phyloP scores from a whole-genome alignment of 2,329 filamentous ascomycete species.

The Tolypocladium inflatum region DNA sequence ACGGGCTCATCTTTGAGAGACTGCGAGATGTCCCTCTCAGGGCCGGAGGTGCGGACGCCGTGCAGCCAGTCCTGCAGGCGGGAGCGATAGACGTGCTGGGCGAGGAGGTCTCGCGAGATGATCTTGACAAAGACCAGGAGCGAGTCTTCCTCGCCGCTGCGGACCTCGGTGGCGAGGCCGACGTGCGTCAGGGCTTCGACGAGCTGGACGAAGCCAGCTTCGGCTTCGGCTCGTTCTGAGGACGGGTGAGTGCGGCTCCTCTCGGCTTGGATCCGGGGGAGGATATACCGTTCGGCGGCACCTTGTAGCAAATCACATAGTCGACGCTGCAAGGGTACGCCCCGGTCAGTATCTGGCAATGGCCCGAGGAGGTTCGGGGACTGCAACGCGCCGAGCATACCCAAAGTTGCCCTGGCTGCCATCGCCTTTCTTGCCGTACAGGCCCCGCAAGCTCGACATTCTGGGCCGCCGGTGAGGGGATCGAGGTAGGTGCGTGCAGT shows the following conservation, averaged over 20 bases:
- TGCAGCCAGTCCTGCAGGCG: conserved; percentile 91
- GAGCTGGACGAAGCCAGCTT: conserved; percentile 68
- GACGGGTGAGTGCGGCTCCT: not conserved
- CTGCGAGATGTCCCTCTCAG: conserved; percentile 60
- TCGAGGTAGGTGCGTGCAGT: not conserved
- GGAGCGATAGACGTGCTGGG: conserved; percentile 73
- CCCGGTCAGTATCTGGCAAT: conserved; percentile 2
- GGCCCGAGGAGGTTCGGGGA: not conserved
- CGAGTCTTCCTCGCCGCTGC: conserved; percentile 64
- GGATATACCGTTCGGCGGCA: conserved; percentile 55
- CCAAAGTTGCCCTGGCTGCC: conserved; percentile 28
- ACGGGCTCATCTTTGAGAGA: conserved; percentile 66
- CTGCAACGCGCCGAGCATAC: conserved; percentile 14
- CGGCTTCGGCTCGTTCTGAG: conserved; percentile 59
- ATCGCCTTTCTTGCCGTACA: conserved; percentile 19
- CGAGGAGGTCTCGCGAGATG: conserved; percentile 64
- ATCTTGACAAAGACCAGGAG: conserved; percentile 78
- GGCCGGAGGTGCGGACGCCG: conserved; percentile 70
- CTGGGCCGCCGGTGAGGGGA: not conserved
- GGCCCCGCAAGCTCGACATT: conserved; percentile 24
- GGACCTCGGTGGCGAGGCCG: conserved; percentile 82
- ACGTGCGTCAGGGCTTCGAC: conserved; percentile 65
- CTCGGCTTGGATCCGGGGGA: not conserved
- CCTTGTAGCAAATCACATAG: conserved; percentile 76
- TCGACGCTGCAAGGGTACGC: conserved; percentile 52